Conservation (phyloP, 2,329 filamentous ascomycete species). For the Tolypocladium inflatum region DNA sequence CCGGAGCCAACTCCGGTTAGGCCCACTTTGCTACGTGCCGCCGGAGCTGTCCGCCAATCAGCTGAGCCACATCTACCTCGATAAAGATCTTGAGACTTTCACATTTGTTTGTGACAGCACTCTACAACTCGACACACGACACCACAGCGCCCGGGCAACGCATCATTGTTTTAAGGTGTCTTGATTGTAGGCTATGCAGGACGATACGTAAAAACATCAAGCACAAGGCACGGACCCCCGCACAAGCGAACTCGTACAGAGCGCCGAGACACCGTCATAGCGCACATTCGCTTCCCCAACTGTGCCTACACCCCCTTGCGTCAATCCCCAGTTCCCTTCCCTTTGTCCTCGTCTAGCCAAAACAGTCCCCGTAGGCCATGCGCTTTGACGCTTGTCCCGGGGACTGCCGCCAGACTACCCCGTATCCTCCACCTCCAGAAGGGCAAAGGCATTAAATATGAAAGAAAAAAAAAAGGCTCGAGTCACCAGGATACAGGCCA, state of each 20-base stretch:
- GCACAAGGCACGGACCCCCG: background rate
- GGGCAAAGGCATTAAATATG: constrained; percentile 1
- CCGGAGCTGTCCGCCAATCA: too few species aligned
- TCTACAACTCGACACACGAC: background rate
- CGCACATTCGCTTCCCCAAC: background rate
- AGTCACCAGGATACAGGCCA: constrained; percentile 1
- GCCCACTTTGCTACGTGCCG: too few species aligned
- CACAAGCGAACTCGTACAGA: background rate
- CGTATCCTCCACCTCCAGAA: background rate
- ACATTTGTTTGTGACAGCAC: background rate
- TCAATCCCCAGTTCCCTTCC: background rate
- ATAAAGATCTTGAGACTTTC: background rate
- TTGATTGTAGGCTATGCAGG: background rate
- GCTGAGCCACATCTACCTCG: too few species aligned
- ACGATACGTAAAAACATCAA: background rate
- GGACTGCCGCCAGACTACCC: background rate
- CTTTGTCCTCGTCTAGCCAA: background rate
- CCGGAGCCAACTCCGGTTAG: too few species aligned
- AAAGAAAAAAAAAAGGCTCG: constrained; percentile 1
- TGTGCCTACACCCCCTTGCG: background rate
- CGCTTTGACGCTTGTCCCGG: background rate
- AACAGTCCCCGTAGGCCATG: background rate
- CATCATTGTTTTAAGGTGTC: background rate
- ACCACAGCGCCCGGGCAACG: background rate
- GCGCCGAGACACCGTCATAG: background rate